Conservation (phyloP, 1,139 yeast species). For the Saccharomycopsis hybrid region DNA sequence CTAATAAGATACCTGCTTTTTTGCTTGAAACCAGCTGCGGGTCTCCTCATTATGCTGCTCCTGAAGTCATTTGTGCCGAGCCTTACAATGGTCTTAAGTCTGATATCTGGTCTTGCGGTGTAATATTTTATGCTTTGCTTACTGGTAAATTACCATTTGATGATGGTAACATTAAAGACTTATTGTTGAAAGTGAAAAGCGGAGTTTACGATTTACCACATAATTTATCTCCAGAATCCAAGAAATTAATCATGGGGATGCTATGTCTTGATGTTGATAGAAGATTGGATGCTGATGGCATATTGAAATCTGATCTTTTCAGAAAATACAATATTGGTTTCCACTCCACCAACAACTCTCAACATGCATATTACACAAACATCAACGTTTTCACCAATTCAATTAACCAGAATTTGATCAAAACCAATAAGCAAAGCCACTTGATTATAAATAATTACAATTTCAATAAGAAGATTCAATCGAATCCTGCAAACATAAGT, state of each 20-base stretch:
- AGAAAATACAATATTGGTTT: constrained; percentile 38
- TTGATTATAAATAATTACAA: constrained; percentile 19
- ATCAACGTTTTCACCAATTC: constrained; percentile 21
- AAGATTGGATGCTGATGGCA: constrained; percentile 71
- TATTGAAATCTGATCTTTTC: constrained; percentile 71
- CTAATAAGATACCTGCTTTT: constrained; percentile 45
- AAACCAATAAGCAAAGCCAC: constrained; percentile 16
- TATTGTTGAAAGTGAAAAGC: constrained; percentile 66
- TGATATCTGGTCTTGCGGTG: constrained; percentile 86
- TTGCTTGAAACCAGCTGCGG: constrained; percentile 77
- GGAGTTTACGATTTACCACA: constrained; percentile 70
- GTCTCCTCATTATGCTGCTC: constrained; percentile 84
- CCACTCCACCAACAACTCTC: constrained; percentile 10
- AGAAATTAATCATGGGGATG: constrained; percentile 64
- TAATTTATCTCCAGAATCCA: constrained; percentile 58
- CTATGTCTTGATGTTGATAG: constrained; percentile 71
- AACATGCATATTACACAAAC: constrained; percentile 12
- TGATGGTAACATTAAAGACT: constrained; percentile 68
- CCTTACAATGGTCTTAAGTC: constrained; percentile 78
- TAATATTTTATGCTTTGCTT: constrained; percentile 65
- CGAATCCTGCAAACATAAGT: constrained; percentile 8
- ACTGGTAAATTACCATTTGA: constrained; percentile 81
- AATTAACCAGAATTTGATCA: constrained; percentile 18
- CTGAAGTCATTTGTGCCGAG: constrained; percentile 74
- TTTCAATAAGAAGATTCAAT: constrained; percentile 12